phyloP scores from a whole-genome alignment of 2,329 filamentous ascomycete genomes.

The Metarhizium robertsii region DNA sequence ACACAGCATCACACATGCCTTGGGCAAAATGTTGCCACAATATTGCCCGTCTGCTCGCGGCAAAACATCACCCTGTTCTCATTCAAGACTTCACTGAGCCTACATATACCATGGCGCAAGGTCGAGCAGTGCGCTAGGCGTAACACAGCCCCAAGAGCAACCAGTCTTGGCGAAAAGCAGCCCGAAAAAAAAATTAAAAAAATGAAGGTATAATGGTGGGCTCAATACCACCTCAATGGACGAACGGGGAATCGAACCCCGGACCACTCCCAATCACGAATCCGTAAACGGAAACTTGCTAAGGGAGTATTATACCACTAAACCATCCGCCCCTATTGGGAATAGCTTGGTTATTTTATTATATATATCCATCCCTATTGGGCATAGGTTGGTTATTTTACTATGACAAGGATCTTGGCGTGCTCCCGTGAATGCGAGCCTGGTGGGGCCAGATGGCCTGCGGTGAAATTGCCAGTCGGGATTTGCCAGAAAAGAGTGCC shows the following conservation, averaged over 20 bases:
- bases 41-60: too few species aligned
- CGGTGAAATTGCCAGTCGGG: too few species aligned
- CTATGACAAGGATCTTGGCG: not conserved
- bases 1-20: not conserved
- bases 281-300: not conserved
- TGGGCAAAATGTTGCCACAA: not conserved
- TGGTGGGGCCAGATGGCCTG: too few species aligned
- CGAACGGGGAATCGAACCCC: constrained; percentile 14
- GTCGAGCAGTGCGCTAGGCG: too few species aligned
- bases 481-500: too few species aligned
- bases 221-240: constrained; percentile 5
- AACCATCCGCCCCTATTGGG: constrained; percentile 6
- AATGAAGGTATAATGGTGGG: not conserved
- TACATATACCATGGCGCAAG: too few species aligned
- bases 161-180: too few species aligned
- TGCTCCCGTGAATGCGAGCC: too few species aligned
- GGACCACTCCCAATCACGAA: constrained; percentile 9
- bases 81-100: too few species aligned
- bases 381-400: not conserved
- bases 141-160: too few species aligned
- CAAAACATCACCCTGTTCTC: too few species aligned
- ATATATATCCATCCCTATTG: constrained; percentile 2
- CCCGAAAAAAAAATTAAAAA: not conserved
- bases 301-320: constrained; percentile 10
- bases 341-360: not conserved